Evolutionary conservation across 2,329 filamentous ascomycete genomes (phyloP).

Genomic region (Colletotrichum spaethianum): DNA sequence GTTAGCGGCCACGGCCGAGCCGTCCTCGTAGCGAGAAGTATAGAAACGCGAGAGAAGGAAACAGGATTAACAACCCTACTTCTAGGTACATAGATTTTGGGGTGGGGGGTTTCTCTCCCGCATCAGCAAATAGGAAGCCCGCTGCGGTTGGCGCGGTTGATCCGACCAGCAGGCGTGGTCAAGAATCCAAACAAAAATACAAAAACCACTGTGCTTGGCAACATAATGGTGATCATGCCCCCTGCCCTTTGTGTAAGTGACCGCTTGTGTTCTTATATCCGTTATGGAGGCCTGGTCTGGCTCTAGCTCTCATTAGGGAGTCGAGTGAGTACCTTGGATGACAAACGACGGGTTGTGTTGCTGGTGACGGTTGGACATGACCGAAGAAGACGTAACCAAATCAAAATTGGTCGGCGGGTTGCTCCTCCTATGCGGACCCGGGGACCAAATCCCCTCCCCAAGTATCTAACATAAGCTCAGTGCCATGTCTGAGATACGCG

Average conservation of each 20-base stretch:
- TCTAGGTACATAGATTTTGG: background rate
- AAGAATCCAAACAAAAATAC: background rate
- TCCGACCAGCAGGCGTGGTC: conserved; percentile 2
- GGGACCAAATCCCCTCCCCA: background rate
- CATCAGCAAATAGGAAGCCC: background rate
- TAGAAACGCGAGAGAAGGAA: background rate
- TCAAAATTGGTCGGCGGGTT: background rate
- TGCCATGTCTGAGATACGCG: background rate
- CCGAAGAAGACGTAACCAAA: background rate
- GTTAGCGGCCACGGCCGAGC: background rate
- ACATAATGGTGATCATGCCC: background rate
- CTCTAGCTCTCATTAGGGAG: background rate
- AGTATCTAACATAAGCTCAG: background rate
- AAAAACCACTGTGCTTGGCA: background rate
- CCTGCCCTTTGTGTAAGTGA: background rate
- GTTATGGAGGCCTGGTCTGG: background rate
- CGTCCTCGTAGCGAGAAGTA: background rate
- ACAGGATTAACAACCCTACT: background rate
- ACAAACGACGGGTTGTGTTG: too few species aligned
- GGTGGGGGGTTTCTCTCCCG: background rate
- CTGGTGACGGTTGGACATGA: background rate
- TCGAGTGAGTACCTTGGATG: too few species aligned
- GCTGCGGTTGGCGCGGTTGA: background rate
- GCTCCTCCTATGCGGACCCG: background rate
- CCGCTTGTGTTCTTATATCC: background rate